Base-by-base conservation (phyloP, 2,329 filamentous ascomycete species). In the Stagonosporopsis vannaccii region DNA sequence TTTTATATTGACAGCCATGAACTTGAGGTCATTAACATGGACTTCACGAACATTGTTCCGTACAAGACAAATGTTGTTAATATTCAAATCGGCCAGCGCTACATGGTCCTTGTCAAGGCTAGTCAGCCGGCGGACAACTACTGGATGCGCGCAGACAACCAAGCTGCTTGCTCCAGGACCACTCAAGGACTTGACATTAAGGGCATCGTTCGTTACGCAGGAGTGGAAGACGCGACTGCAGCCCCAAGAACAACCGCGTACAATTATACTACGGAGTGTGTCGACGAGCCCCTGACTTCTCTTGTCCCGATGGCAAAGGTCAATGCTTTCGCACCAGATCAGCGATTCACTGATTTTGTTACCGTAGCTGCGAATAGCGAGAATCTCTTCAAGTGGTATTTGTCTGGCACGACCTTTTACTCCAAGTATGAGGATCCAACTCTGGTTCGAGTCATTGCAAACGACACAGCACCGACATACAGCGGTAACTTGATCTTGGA, bases 321-420 rank as follows among this genome's bases (percentile, higher is more conserved):
- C 15, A 64, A 70, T 19, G 70, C 69, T 11, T 62, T 61, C 12
- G 25, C 58, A 20, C 52, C 51, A 15, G 60, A 66, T 43, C 23
- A 68, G 8, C 59, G 58, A 11, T 72, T 74, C 53, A 59, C 61
- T 19, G 62, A 77, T 52, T 66, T 67, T 28, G 65, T 77, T 37
- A 59, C 65, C 2, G 63, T 75, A 11, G 65, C 51, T 3, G 59
- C 60, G 20, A 69, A 63, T 17, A 56, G 51, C 43, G 72, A 76
- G 30, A 73, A 72, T 45, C 59, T 78, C 6, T 77, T 71, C 70
- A 73, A 74, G 26, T 80, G 76, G 77, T 74, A 72, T 50, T 67
- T 79, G 35, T 66, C 64, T 15, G 73, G 70, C 51, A 74, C 69
- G 11, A 73, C 72, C 6, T 77, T 79, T 67, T 47, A 65, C 15